Evolutionary conservation across 768 basidiomycete species (phyloP).

Genomic region (Suillus decipiens): DNA sequence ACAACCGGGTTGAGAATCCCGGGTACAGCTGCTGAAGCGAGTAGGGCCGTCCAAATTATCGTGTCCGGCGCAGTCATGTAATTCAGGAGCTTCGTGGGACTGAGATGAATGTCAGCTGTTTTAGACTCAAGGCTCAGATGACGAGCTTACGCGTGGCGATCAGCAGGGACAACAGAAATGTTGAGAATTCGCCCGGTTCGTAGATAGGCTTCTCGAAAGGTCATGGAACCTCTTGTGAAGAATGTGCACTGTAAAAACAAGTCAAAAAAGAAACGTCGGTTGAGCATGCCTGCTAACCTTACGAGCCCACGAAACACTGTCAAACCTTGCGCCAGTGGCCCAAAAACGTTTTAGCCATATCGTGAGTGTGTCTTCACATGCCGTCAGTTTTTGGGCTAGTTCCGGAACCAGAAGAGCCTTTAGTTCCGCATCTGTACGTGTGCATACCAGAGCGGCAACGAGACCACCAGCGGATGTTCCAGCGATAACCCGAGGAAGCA

Average conservation of each 20-base stretch:
- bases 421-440: conserved; percentile 87
- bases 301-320: conserved; percentile 84
- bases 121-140: background rate
- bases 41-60: conserved; percentile 75
- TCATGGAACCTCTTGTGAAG: conserved; percentile 92
- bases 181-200: conserved; percentile 93
- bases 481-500: conserved; percentile 90
- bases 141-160: conserved; percentile 73
- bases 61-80: conserved; percentile 96
- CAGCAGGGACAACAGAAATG: conserved; percentile 89
- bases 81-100: conserved; percentile 94
- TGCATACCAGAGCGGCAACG: conserved; percentile 75
- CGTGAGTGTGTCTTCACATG: conserved; percentile 74
- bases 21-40: conserved; percentile 93
- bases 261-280: background rate
- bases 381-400: conserved; percentile 80
- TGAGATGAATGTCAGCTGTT: conserved; percentile 31
- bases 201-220: conserved; percentile 93
- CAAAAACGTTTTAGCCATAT: conserved; percentile 74
- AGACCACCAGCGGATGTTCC: conserved; percentile 95
- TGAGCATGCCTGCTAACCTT: conserved; percentile 54
- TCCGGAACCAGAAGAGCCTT: conserved; percentile 75
- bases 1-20: conserved; percentile 96
- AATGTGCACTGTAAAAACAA: conserved; percentile 61
- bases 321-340: conserved; percentile 93